Percentiles rank a stretch among this genome's conserved stretches.
These are phyloP conservation scores for Acanthamoeba culbertsoni DNA, from an alignment of 208 protist species.

Conservation along the genomic window DNA sequence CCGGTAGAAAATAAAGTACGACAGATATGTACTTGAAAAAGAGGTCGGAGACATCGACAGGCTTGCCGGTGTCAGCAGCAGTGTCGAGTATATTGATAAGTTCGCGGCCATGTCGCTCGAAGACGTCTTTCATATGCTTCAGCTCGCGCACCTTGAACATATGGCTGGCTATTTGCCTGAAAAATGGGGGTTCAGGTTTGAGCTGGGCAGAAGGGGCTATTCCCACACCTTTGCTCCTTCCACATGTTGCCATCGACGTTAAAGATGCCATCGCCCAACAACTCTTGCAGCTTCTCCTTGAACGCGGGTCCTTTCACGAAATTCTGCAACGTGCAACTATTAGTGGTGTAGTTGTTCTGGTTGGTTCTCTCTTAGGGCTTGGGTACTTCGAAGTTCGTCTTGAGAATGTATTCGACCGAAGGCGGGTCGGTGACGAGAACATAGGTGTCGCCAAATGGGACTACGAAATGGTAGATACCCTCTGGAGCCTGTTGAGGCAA, in stretches of 20 bases:
- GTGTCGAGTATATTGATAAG: neutral
- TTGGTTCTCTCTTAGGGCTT: neutral
- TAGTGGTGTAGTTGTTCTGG: too few species aligned
- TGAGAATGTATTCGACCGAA: neutral
- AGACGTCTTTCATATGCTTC: conserved; percentile 1
- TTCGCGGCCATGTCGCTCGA: neutral
- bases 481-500: neutral
- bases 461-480: neutral
- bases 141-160: conserved; percentile 48
- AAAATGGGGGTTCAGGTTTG: too few species aligned
- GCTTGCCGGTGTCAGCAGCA: neutral
- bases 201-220: too few species aligned
- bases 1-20: neutral
- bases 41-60: neutral
- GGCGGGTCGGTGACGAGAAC: neutral
- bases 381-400: neutral
- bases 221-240: conserved; percentile 27
- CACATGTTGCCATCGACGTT: neutral
- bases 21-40: neutral
- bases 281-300: neutral
- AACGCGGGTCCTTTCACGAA: neutral
- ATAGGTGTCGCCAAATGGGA: neutral
- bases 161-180: conserved; percentile 10
- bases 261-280: conserved; percentile 47
- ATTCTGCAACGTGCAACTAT: too few species aligned